Evolutionary conservation across 805 yeast genomes (phyloP).

Genomic region (Candida vaughaniae): DNA sequence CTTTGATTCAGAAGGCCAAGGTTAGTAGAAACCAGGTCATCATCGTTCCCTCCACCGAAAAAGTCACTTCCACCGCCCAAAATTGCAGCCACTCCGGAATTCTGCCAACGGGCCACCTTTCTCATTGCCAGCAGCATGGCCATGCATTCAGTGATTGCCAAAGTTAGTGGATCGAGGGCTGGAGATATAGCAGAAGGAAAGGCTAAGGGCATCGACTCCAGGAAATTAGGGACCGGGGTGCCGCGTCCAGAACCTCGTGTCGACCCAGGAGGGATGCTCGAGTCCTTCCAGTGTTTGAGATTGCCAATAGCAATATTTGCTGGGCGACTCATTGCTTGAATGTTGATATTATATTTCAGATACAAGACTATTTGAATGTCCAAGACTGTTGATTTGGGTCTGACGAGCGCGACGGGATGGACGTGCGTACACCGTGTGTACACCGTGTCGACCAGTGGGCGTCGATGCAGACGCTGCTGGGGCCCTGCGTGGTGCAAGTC

Average conservation of each 20-base stretch:
- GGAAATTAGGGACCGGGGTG: conserved; percentile 1
- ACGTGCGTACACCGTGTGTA: too few relatives aligned
- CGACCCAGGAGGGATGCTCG: neutral
- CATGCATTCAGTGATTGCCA: conserved; percentile 86
- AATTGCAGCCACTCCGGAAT: conserved; percentile 81
- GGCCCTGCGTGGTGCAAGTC: too few relatives aligned
- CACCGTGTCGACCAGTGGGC: too few relatives aligned
- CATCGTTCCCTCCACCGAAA: conserved; percentile 33
- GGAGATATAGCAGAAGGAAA: neutral
- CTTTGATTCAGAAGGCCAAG: conserved; percentile 14
- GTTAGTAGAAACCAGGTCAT: conserved; percentile 20
- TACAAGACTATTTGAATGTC: too few relatives aligned
- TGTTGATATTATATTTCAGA: too few relatives aligned
- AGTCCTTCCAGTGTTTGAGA: neutral
- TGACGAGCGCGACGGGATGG: neutral
- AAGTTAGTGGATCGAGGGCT: conserved; percentile 73
- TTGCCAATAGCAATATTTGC: neutral
- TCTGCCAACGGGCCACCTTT: conserved; percentile 63
- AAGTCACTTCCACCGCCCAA: conserved; percentile 63
- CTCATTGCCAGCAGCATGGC: conserved; percentile 86
- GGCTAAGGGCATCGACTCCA: neutral
- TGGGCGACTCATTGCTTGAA: neutral
- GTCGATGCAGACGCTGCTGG: too few relatives aligned
- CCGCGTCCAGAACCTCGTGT: neutral
- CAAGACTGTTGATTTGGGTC: conserved; percentile 3